Evolutionary conservation across 108 stramenopile genomes (phyloP).

Genomic region (Chaetoceros muelleri): DNA sequence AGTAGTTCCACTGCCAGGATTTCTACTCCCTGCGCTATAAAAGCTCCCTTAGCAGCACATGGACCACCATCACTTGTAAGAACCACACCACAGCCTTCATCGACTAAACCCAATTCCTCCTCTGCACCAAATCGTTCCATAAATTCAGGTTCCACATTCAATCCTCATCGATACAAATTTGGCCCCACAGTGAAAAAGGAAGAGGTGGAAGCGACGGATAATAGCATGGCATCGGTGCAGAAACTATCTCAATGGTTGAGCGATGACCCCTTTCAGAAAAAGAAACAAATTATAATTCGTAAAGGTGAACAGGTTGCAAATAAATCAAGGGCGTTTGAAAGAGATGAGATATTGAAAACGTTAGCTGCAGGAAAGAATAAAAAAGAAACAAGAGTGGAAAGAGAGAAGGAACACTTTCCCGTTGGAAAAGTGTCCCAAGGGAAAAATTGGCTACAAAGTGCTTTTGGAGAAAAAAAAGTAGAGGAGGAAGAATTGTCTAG

Average conservation of each 20-base stretch:
- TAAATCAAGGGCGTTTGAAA: slow-evolving; percentile 65
- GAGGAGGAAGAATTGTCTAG: slow-evolving; percentile 9
- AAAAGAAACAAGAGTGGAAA: slow-evolving; percentile 19
- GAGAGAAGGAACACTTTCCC: slow-evolving; percentile 21
- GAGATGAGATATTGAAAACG: slow-evolving; percentile 17
- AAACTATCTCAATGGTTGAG: slow-evolving; percentile 68
- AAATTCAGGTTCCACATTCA: neutral
- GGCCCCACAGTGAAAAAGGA: slow-evolving; percentile 13
- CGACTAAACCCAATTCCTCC: neutral
- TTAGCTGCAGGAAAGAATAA: slow-evolving; percentile 29
- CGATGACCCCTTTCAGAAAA: slow-evolving; percentile 58
- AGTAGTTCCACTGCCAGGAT: neutral
- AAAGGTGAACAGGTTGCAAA: slow-evolving; percentile 52
- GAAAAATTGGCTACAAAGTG: slow-evolving; percentile 31
- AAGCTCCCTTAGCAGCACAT: too few species aligned
- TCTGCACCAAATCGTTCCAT: too few species aligned
- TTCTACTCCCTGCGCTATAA: too few species aligned
- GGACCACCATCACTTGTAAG: too few species aligned
- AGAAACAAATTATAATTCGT: slow-evolving; percentile 49
- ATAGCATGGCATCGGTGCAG: slow-evolving; percentile 60
- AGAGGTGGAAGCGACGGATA: slow-evolving; percentile 58
- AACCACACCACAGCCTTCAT: neutral
- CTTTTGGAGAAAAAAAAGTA: slow-evolving; percentile 8
- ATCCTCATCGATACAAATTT: neutral
- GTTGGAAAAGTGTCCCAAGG: slow-evolving; percentile 14